These are phyloP conservation scores for Boletellus ananas DNA, from an alignment of 768 basidiomycete genomes.

Conservation along the genomic window DNA sequence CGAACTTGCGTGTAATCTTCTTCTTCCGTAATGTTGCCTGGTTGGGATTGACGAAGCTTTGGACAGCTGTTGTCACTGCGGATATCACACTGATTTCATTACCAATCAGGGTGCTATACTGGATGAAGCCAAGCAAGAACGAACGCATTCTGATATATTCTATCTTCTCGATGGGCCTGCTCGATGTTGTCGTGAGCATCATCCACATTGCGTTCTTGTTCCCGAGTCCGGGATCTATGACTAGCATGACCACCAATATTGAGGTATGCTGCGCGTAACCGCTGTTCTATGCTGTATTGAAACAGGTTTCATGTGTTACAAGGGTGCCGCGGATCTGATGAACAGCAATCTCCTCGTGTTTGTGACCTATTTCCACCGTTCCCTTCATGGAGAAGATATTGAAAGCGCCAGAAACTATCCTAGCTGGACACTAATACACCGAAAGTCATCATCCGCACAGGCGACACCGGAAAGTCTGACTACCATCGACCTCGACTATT, in stretches of 20 bases:
- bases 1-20: conserved; percentile 5
- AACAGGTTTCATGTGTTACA: conserved; percentile 1
- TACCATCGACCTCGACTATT: conserved; percentile 8
- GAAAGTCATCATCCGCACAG: background rate
- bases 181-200: conserved; percentile 8
- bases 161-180: conserved; percentile 12
- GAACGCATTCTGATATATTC: conserved; percentile 11
- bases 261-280: conserved; percentile 7
- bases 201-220: conserved; percentile 14
- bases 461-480: conserved; percentile 2
- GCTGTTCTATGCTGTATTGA: background rate
- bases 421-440: background rate
- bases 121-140: background rate
- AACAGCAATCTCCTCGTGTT: conserved; percentile 16
- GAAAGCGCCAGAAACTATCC: background rate
- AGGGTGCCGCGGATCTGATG: conserved; percentile 13
- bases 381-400: conserved; percentile 5
- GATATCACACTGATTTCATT: conserved; percentile 10
- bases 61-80: conserved; percentile 9
- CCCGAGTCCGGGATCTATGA: conserved; percentile 2
- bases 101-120: conserved; percentile 8
- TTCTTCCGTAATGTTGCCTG: background rate
- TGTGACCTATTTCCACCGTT: conserved; percentile 11
- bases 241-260: conserved; percentile 11
- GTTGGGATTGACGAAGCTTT: background rate